phyloP scores from a whole-genome alignment of 2,329 filamentous ascomycete species.

The Juglanconis sp. region DNA sequence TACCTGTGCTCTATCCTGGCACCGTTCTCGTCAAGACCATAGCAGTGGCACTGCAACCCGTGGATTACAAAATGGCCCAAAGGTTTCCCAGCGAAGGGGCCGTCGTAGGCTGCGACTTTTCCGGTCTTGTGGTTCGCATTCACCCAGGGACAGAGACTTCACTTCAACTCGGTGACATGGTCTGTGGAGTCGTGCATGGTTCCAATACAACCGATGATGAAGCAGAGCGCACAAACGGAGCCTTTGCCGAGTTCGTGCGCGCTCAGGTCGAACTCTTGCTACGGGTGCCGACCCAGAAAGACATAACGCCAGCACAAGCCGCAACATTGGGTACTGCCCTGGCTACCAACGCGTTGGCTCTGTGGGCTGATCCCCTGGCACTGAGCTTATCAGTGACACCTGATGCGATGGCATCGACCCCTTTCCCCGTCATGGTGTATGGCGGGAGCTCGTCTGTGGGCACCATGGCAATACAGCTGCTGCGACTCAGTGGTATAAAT shows the following conservation, averaged over 20 bases:
- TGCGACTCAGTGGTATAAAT: not conserved
- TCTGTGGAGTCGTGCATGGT: constrained; percentile 21
- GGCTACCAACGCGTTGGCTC: not conserved
- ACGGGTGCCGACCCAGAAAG: constrained; percentile 25
- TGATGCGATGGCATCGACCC: constrained; percentile 28
- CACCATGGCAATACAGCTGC: not conserved
- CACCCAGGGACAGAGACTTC: constrained; percentile 15
- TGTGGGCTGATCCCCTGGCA: not conserved
- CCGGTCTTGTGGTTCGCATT: constrained; percentile 25
- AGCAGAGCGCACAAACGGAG: constrained; percentile 26
- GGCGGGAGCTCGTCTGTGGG: constrained; percentile 4
- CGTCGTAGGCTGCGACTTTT: constrained; percentile 28
- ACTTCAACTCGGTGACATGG: constrained; percentile 28
- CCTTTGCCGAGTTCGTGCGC: constrained; percentile 34
- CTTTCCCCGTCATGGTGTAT: constrained; percentile 22
- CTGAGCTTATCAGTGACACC: not conserved
- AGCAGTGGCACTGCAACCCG: constrained; percentile 23
- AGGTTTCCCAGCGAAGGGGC: constrained; percentile 21
- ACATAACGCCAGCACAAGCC: constrained; percentile 29
- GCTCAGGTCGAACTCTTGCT: constrained; percentile 28
- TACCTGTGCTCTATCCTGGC: constrained; percentile 16
- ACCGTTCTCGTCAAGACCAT: constrained; percentile 18
- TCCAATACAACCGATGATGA: constrained; percentile 17
- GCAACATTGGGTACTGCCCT: constrained; percentile 26
- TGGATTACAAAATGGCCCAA: constrained; percentile 25